Evolutionary conservation across 345 rosid genomes (phyloP), one percentile per base, ranked within the genome.

Genomic region (Cochlearia excelsa): DNA sequence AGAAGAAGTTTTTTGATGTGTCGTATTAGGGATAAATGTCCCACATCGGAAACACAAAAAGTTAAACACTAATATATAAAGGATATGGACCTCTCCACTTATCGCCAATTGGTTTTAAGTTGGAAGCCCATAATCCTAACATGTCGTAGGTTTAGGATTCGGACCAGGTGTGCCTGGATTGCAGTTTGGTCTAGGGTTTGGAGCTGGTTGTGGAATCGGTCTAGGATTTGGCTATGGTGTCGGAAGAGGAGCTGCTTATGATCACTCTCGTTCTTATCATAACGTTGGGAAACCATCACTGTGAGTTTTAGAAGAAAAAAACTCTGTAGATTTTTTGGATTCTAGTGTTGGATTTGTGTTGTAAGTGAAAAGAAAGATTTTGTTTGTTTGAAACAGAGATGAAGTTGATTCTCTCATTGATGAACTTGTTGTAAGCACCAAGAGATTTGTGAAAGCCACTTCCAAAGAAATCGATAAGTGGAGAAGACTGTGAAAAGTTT

Each of bases 81-180:
- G n/a, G n/a, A n/a, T n/a, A n/a, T n/a, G n/a, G n/a, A n/a, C n/a
- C n/a, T n/a, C n/a, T n/a, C n/a, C n/a, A n/a, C n/a, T n/a, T n/a
- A n/a, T n/a, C n/a, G n/a, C n/a, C n/a, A n/a, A n/a, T n/a, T n/a
- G n/a, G n/a, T n/a, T n/a, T n/a, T n/a, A n/a, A n/a, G n/a, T n/a
- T n/a, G n/a, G n/a, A n/a, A n/a, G n/a, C n/a, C n/a, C n/a, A n/a
- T n/a, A n/a, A n/a, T n/a, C n/a, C n/a, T n/a, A n/a, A n/a, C n/a
- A n/a, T 34, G 30, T 27, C 33, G 5, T 16, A 85, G 98, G 98
- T 57, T 66, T 80, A 28, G 93, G 97, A 44, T 60, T 88, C 27
- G 95, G 95, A 54, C 95, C 93, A 56, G 97, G 96, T 41, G 51
- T 86, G 67, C 94, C 97, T 33, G 91, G 95, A 46, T 66, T 92